Percentiles rank a stretch among this genome's conserved stretches.
Conservation (phyloP, 1,284 basidiomycete species). For the Fomitopsis schrenkii region DNA sequence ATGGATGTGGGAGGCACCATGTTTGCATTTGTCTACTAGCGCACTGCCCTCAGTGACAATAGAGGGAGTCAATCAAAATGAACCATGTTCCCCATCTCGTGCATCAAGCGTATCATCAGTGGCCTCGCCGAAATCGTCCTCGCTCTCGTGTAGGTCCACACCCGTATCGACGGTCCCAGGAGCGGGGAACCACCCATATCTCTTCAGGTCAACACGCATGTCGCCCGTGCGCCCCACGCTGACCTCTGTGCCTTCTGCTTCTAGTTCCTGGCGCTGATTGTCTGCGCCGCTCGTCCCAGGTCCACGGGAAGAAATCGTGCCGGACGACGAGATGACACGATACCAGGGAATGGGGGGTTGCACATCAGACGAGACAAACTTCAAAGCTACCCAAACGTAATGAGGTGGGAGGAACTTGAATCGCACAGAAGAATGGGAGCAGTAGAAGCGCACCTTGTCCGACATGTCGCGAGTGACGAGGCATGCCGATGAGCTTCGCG, state of each 20-base stretch:
- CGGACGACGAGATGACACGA: constrained; percentile 63
- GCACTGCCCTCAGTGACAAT: too few relatives aligned
- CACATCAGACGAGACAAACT: constrained; percentile 55
- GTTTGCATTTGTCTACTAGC: too few relatives aligned
- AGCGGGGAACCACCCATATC: constrained; percentile 61
- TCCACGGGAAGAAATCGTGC: constrained; percentile 76
- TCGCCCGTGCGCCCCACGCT: constrained; percentile 39
- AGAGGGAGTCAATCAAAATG: too few relatives aligned
- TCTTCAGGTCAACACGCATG: constrained; percentile 43
- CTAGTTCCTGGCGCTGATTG: constrained; percentile 60
- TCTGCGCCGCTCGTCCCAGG: constrained; percentile 69
- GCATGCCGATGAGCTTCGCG: constrained; percentile 81
- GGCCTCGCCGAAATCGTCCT: background rate
- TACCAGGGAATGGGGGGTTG: constrained; percentile 74
- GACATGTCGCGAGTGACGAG: constrained; percentile 77
- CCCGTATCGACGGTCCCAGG: constrained; percentile 22
- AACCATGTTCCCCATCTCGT: background rate
- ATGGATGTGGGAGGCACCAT: too few relatives aligned
- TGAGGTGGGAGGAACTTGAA: background rate
- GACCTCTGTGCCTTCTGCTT: constrained; percentile 72
- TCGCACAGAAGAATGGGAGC: background rate
- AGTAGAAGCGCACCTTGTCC: constrained; percentile 62
- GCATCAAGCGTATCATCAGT: background rate
- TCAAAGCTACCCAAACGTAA: constrained; percentile 47
- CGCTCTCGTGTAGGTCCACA: constrained; percentile 4